Percentiles rank a stretch among this genome's conserved stretches.
Conservation (phyloP, 75 land plant species). For the Pinus tabuliformis region DNA sequence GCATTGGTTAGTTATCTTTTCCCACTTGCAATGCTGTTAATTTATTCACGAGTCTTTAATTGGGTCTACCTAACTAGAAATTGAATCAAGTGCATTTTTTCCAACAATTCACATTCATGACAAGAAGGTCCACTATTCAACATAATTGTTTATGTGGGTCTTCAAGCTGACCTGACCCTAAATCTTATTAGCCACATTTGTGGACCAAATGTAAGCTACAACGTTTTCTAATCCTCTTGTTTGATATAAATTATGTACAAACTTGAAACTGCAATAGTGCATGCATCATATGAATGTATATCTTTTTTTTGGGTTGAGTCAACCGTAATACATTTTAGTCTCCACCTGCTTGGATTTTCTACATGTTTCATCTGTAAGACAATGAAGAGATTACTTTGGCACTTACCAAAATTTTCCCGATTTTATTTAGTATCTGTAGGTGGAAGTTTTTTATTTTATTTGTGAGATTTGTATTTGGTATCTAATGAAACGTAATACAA, state of each 20-base stretch:
- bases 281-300: background rate
- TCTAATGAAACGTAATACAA: background rate
- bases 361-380: background rate
- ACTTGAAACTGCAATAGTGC: background rate
- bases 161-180: slow-evolving; percentile 68
- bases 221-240: background rate
- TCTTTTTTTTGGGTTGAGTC: background rate
- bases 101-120: background rate
- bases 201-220: slow-evolving; percentile 87
- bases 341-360: background rate
- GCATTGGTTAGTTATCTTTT: background rate
- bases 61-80: background rate
- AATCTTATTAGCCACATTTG: slow-evolving; percentile 81
- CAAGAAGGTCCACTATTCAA: slow-evolving; percentile 52
- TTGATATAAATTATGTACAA: background rate
- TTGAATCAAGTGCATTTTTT: background rate
- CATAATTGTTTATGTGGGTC: slow-evolving; percentile 69
- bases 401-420: background rate
- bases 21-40: background rate
- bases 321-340: background rate
- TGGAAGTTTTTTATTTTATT: background rate
- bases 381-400: background rate
- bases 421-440: background rate
- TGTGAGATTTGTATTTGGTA: background rate
- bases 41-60: background rate